Evolutionary conservation across 1,139 yeast species (phyloP).

Genomic region (Nakaseomyces kungkrabaensis): DNA sequence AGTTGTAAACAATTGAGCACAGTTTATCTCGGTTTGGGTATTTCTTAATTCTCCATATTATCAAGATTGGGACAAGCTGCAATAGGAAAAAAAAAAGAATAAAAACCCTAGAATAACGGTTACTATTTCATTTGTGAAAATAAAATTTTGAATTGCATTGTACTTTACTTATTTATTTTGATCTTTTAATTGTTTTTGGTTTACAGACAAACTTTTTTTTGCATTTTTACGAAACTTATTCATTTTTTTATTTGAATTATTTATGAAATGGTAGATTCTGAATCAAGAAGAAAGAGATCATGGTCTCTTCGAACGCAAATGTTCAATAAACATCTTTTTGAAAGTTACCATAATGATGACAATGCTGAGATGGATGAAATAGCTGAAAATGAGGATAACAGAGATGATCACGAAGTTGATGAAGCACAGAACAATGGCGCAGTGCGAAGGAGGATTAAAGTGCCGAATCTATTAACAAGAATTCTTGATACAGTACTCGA

Average conservation of each 20-base stretch:
- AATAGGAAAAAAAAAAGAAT: too few species aligned
- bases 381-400: slow-evolving; percentile 7
- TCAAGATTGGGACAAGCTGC: too few species aligned
- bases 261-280: slow-evolving; percentile 4
- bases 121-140: too few species aligned
- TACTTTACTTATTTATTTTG: too few species aligned
- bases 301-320: slow-evolving; percentile 66
- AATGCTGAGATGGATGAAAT: slow-evolving; percentile 28
- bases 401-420: slow-evolving; percentile 8
- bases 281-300: slow-evolving; percentile 49
- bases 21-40: too few species aligned
- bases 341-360: slow-evolving; percentile 13
- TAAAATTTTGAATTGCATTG: too few species aligned
- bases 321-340: slow-evolving; percentile 41
- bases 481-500: slow-evolving; percentile 26
- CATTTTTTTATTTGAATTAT: not conserved
- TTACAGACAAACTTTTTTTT: too few species aligned
- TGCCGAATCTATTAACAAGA: slow-evolving; percentile 15
- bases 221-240: not conserved
- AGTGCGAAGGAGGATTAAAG: slow-evolving; percentile 9
- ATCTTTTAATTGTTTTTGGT: too few species aligned
- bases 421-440: slow-evolving; percentile 10
- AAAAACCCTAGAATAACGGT: too few species aligned
- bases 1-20: too few species aligned
- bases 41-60: too few species aligned